These are phyloP conservation scores for Xylaria scruposa DNA, from an alignment of 495 filamentous ascomycete genomes.

Conservation along the genomic window DNA sequence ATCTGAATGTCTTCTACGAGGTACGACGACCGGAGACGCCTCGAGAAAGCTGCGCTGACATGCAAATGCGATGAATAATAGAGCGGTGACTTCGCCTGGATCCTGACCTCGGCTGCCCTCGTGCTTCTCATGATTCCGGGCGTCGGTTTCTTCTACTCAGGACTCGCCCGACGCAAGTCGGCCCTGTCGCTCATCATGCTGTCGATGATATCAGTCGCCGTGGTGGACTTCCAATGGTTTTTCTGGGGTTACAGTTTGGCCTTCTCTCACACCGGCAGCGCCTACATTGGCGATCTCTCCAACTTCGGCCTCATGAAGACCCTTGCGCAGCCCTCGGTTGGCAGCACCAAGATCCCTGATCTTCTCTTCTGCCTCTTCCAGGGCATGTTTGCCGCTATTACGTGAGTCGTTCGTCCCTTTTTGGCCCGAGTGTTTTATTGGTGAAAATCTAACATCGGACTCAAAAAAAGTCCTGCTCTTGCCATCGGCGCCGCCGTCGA, in stretches of 20 bases:
- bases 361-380: constrained; percentile 92
- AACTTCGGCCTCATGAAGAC: constrained; percentile 87
- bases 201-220: constrained; percentile 84
- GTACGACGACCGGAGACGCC: constrained; percentile 29
- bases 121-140: constrained; percentile 92
- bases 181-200: constrained; percentile 96
- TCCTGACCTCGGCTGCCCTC: constrained; percentile 78
- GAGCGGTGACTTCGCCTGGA: constrained; percentile 85
- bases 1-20: constrained; percentile 47
- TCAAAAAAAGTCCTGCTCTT: constrained; percentile 66
- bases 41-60: constrained; percentile 29
- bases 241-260: constrained; percentile 98
- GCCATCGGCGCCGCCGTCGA: constrained; percentile 82
- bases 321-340: constrained; percentile 81
- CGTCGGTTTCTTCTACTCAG: constrained; percentile 99
- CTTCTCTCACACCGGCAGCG: constrained; percentile 84
- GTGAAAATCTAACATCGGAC: background rate
- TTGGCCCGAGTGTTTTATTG: background rate
- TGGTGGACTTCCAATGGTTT: constrained; percentile 97
- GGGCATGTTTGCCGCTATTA: constrained; percentile 84
- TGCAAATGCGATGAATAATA: constrained; percentile 43
- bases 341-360: constrained; percentile 81
- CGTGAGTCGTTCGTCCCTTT: constrained; percentile 54
- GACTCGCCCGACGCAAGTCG: constrained; percentile 92
- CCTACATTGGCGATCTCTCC: constrained; percentile 83